Percentiles rank a stretch among this genome's conserved stretches.
Evolutionary conservation across 768 basidiomycete genomes (phyloP).

Genomic region (Rhodosporidiobolus sp.): DNA sequence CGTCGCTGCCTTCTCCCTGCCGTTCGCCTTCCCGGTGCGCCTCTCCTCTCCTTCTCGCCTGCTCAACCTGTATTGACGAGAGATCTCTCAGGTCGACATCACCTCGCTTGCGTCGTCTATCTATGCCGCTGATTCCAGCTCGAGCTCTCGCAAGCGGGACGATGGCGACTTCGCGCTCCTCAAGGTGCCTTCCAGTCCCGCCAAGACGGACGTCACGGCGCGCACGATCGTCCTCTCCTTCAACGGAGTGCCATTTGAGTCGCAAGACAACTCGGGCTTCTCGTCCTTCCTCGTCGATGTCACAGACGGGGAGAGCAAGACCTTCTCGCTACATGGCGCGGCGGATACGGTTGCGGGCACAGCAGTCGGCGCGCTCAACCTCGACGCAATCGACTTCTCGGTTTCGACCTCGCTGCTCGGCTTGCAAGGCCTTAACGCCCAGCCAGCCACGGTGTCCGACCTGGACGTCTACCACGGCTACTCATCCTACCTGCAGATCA

Average conservation of each 20-base stretch:
- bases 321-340: conserved; percentile 16
- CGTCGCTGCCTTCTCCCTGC: conserved; percentile 63
- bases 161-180: conserved; percentile 61
- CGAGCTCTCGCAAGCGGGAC: conserved; percentile 6
- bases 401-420: conserved; percentile 62
- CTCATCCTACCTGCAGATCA: conserved; percentile 66
- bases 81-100: conserved; percentile 55
- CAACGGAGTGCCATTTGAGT: conserved; percentile 58
- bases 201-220: conserved; percentile 61
- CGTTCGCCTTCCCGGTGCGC: conserved; percentile 62
- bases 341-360: conserved; percentile 54
- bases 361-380: conserved; percentile 60
- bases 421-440: conserved; percentile 62
- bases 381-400: conserved; percentile 60
- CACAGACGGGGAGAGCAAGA: conserved; percentile 44
- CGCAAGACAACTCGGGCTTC: conserved; percentile 58
- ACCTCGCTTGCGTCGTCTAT: conserved; percentile 58
- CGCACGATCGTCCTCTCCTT: conserved; percentile 65
- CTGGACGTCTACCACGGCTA: conserved; percentile 69
- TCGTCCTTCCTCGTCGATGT: conserved; percentile 60
- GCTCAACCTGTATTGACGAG: too few relatives aligned
- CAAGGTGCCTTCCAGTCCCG: conserved; percentile 59
- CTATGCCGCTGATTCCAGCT: conserved; percentile 39
- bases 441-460: conserved; percentile 58
- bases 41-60: too few relatives aligned